A percentile compares a stretch with the other conserved stretches of the same genome.
phyloP scores from a whole-genome alignment of 768 basidiomycete species.

The Mycena rebaudengoi region DNA sequence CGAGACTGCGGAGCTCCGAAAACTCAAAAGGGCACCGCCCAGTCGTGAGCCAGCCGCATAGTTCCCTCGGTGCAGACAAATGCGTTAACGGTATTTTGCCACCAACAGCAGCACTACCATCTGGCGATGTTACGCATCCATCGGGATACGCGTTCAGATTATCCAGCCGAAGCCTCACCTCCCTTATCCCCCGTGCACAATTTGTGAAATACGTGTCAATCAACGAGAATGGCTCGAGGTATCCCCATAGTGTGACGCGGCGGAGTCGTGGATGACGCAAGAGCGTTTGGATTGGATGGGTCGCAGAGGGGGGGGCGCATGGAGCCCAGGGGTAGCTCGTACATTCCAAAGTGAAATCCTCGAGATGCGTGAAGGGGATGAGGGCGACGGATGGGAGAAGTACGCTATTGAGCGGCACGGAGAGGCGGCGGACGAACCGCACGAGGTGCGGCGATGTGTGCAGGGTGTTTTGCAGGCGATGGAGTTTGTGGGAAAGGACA shows the following conservation, averaged over 20 bases:
- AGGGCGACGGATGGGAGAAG: neutral
- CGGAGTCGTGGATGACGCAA: neutral
- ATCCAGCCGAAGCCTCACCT: neutral
- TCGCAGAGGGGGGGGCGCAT: neutral
- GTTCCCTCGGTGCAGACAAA: neutral
- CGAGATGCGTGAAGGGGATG: neutral
- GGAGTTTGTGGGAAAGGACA: no score
- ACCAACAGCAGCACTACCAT: no score
- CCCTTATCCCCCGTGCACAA: neutral
- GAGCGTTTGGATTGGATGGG: neutral
- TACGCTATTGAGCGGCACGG: neutral
- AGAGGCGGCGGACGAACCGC: neutral
- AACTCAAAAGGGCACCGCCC: neutral
- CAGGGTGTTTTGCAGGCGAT: neutral
- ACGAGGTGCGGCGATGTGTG: neutral
- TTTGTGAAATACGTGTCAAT: neutral
- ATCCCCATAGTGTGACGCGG: neutral
- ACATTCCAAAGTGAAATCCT: neutral
- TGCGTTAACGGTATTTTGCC: neutral
- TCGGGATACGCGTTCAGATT: neutral
- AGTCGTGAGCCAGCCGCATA: neutral
- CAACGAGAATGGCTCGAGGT: neutral
- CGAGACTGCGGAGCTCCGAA: neutral
- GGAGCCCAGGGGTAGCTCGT: constrained; percentile 3
- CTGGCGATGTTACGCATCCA: neutral